Percentiles rank a stretch among this genome's conserved stretches.
Conservation (phyloP, 805 yeast species). For the Kockiozyma suomiensis region DNA sequence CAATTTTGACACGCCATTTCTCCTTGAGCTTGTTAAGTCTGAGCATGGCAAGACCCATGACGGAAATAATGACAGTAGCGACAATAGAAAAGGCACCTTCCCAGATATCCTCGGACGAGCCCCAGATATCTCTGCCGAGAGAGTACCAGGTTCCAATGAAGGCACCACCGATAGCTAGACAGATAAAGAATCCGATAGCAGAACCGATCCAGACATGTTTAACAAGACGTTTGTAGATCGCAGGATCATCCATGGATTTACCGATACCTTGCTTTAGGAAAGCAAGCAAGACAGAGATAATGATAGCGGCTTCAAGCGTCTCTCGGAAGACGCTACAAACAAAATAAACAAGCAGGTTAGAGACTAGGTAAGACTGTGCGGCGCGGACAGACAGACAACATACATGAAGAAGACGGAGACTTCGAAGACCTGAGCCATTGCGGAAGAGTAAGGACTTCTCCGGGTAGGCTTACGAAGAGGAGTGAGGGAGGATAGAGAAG, state of each 20-base stretch:
- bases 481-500: not conserved
- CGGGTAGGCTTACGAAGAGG: not conserved
- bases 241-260: conserved; percentile 38
- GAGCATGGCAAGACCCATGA: conserved; percentile 96
- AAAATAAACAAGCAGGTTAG: not conserved
- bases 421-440: conserved; percentile 62
- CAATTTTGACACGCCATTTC: conserved; percentile 95
- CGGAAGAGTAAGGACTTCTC: conserved; percentile 15
- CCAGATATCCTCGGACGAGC: conserved; percentile 89
- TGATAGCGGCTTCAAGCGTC: conserved; percentile 86
- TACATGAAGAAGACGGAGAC: conserved; percentile 38
- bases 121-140: conserved; percentile 80
- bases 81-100: conserved; percentile 92
- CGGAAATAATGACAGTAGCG: conserved; percentile 84
- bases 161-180: conserved; percentile 86
- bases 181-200: conserved; percentile 67
- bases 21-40: conserved; percentile 94
- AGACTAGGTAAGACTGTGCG: not conserved
- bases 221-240: conserved; percentile 62
- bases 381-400: conserved; percentile 3
- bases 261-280: conserved; percentile 90
- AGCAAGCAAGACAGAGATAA: conserved; percentile 87
- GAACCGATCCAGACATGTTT: conserved; percentile 90
- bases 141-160: conserved; percentile 93
- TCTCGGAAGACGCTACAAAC: conserved; percentile 74